Conservation (phyloP, 2,329 filamentous ascomycete genomes). For the Dactylellina haptotyla region DNA sequence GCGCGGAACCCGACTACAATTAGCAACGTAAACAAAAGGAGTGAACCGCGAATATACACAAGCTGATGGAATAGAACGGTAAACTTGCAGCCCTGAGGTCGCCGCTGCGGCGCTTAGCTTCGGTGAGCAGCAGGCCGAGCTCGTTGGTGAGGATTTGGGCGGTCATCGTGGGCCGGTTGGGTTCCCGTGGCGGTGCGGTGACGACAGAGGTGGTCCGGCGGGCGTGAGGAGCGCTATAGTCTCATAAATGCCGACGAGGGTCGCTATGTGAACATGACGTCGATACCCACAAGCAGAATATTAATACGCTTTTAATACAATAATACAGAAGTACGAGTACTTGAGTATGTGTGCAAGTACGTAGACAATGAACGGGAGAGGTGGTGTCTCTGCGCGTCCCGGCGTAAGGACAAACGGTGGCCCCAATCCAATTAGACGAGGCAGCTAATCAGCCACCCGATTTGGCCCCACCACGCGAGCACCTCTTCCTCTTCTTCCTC, state of each 20-base stretch:
- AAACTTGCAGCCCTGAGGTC: slow-evolving; percentile 81
- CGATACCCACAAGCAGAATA: no score
- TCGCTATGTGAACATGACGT: neutral
- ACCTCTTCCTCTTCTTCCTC: neutral
- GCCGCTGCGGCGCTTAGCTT: slow-evolving; percentile 93
- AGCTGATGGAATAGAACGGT: neutral
- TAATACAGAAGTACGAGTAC: neutral
- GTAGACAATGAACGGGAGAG: neutral
- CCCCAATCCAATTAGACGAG: slow-evolving; percentile 13
- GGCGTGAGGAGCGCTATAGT: neutral
- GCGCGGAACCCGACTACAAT: neutral
- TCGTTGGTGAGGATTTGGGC: slow-evolving; percentile 88
- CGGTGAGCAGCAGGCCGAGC: slow-evolving; percentile 88
- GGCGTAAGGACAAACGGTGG: slow-evolving; percentile 23
- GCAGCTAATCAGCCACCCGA: neutral
- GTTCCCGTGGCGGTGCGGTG: neutral
- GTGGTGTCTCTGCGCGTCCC: slow-evolving; percentile 30
- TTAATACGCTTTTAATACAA: no score
- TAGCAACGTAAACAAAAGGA: slow-evolving; percentile 24
- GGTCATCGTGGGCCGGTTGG: slow-evolving; percentile 71
- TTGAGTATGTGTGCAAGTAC: slow-evolving; percentile 1
- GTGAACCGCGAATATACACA: neutral
- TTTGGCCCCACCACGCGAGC: slow-evolving; percentile 35
- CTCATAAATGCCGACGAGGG: neutral
- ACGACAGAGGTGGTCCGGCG: neutral